Conservation (phyloP, 1,284 basidiomycete species). For the Lentinus polychrous region DNA sequence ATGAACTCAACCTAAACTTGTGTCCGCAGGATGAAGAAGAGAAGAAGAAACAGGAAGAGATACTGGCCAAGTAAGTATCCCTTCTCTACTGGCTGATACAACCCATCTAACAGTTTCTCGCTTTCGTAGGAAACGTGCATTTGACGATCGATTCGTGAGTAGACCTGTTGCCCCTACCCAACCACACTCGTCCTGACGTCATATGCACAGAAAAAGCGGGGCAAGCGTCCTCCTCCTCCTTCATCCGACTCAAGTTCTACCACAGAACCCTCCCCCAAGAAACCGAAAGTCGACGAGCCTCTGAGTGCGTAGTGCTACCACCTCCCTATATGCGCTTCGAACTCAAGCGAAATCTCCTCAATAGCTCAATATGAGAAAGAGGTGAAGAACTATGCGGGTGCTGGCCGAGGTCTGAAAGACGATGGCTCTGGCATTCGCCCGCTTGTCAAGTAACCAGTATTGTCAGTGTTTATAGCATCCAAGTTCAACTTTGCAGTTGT, state of each 20-base stretch:
- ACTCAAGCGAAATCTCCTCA: background rate
- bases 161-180: background rate
- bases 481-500: background rate
- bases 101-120: constrained; percentile 4
- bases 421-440: constrained; percentile 27
- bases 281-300: constrained; percentile 26
- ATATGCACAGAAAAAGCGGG: constrained; percentile 46
- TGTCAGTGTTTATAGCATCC: background rate
- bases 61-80: constrained; percentile 34
- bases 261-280: constrained; percentile 34
- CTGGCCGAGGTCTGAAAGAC: constrained; percentile 25
- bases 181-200: background rate
- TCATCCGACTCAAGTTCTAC: constrained; percentile 22
- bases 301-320: constrained; percentile 25
- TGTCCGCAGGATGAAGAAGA: constrained; percentile 50
- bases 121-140: constrained; percentile 47
- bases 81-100: background rate
- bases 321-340: background rate
- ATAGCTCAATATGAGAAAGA: constrained; percentile 25
- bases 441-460: constrained; percentile 24
- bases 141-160: constrained; percentile 59
- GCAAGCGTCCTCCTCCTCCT: constrained; percentile 49
- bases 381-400: constrained; percentile 24
- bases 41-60: constrained; percentile 45
- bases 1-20: background rate